A percentile compares a stretch with the other conserved stretches of the same genome.
phyloP scores from a whole-genome alignment of 371 early-diverging fungal species.

The Mucor indicus region DNA sequence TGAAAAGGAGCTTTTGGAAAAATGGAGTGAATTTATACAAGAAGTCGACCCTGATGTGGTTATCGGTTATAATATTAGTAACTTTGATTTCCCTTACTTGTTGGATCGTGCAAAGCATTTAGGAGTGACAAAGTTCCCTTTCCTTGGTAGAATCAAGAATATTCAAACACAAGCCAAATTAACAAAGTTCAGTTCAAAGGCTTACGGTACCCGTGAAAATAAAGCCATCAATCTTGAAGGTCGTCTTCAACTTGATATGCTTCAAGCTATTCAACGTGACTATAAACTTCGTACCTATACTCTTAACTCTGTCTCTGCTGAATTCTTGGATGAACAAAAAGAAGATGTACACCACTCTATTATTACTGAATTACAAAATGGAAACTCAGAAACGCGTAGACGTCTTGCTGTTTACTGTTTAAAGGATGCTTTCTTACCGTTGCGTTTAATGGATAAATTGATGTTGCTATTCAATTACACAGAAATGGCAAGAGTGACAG shows the following conservation, averaged over 20 bases:
- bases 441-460: slow-evolving; percentile 94
- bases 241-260: slow-evolving; percentile 94
- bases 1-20: slow-evolving; percentile 82
- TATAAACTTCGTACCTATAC: slow-evolving; percentile 98
- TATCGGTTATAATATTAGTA: slow-evolving; percentile 98
- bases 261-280: slow-evolving; percentile 96
- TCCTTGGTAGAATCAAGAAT: slow-evolving; percentile 81
- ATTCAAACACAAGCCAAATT: slow-evolving; percentile 75
- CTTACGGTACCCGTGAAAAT: slow-evolving; percentile 90
- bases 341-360: slow-evolving; percentile 99
- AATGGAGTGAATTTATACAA: slow-evolving; percentile 89
- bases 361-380: slow-evolving; percentile 96
- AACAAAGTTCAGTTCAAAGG: slow-evolving; percentile 88
- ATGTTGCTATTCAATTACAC: slow-evolving; percentile 98
- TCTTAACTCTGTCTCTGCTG: slow-evolving; percentile 96
- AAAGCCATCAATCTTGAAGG: slow-evolving; percentile 93
- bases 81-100: slow-evolving; percentile 99
- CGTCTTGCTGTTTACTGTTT: slow-evolving; percentile 99
- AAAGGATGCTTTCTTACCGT: slow-evolving; percentile 98
- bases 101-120: slow-evolving; percentile 91
- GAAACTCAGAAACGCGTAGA: slow-evolving; percentile 93
- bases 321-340: slow-evolving; percentile 99
- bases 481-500: slow-evolving; percentile 99
- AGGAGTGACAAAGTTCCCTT: slow-evolving; percentile 74
- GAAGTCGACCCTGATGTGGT: slow-evolving; percentile 82